A percentile compares a stretch with the other conserved stretches of the same genome.
Conservation (phyloP, 2,329 filamentous ascomycete genomes). For the Fusarium nurragi region DNA sequence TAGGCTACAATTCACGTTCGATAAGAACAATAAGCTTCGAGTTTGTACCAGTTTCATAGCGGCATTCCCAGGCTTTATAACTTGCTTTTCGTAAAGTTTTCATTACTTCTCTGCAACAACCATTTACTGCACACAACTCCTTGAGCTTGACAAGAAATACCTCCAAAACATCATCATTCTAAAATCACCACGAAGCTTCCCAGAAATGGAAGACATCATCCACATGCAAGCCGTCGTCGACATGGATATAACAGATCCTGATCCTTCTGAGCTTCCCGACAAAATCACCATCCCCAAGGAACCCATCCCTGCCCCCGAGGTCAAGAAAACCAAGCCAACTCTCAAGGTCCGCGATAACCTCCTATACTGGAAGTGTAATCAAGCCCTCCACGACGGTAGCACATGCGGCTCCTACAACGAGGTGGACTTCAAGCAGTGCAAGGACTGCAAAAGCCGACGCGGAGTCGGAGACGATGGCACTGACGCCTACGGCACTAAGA, state of each 20-base stretch:
- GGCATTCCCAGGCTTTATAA: neutral
- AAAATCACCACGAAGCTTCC: neutral
- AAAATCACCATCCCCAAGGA: neutral
- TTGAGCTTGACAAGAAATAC: neutral
- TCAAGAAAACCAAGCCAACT: constrained; percentile 17
- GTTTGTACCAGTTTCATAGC: neutral
- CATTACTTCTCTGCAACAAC: neutral
- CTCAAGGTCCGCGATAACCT: constrained; percentile 18
- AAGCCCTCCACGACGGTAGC: constrained; percentile 15
- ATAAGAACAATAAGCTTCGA: constrained; percentile 6
- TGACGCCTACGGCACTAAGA: constrained; percentile 21
- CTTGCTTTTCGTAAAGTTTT: neutral
- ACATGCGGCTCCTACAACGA: constrained; percentile 17
- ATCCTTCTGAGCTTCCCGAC: neutral
- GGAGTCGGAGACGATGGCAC: constrained; percentile 25
- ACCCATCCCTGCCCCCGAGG: neutral
- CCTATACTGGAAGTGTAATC: constrained; percentile 28
- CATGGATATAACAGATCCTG: constrained; percentile 11
- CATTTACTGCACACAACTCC: neutral
- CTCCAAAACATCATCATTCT: neutral
- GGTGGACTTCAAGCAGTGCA: constrained; percentile 23
- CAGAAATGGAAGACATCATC: constrained; percentile 15
- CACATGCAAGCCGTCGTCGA: constrained; percentile 1
- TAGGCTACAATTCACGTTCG: neutral
- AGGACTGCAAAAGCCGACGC: constrained; percentile 24